Base-by-base conservation (phyloP, 2,329 filamentous ascomycete species). In the Claviceps africana region DNA sequence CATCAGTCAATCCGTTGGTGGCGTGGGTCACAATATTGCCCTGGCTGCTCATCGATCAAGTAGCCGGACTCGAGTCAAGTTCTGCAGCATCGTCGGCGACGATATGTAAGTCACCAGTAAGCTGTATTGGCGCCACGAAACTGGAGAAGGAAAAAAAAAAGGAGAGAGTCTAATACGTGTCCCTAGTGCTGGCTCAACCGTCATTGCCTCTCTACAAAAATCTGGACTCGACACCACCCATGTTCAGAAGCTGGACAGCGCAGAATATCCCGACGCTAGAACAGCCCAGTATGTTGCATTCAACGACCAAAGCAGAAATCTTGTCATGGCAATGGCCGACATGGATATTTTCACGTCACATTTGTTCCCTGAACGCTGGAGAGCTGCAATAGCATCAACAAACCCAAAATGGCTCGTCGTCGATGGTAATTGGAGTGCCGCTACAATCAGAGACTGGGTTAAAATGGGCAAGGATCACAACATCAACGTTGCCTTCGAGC, bases 281-380 rank as follows among this genome's bases (percentile, higher is more conserved):
- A 97, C 91, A 2, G 88, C 90, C 0, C 89, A 96, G 65, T 97
- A 97, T 64, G 79, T 97, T 3, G 86, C 91, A 17, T 74, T 97
- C 57, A 98, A 97, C 64, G 86, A 94, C 62, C 73, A 74, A 0
- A 80, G 84, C 54, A 94, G 89, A 65, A 85, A 90, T 56, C 78
- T 98, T 2, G 76, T 90, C n/a, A 69, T 96, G 56, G 91, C 89
- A 46, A 95, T 96, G 88, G 90, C 91, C 4, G 93, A 97, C 64
- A 96, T 97, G 89, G 79, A 75, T 52, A 91, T 95, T 59, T 79
- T 95, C 47, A 76, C 81, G n/a, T 63, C 69, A 17, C 70, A 76
- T 55, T 71, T 73, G 0, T 76, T 78, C 55, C 66, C 74, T 0
- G 64, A 72, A 9, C 70, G 76, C 57, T 88, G 84, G 82, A 74